phyloP scores from a whole-genome alignment of 345 rosid genomes.

The Geranium brycei region DNA sequence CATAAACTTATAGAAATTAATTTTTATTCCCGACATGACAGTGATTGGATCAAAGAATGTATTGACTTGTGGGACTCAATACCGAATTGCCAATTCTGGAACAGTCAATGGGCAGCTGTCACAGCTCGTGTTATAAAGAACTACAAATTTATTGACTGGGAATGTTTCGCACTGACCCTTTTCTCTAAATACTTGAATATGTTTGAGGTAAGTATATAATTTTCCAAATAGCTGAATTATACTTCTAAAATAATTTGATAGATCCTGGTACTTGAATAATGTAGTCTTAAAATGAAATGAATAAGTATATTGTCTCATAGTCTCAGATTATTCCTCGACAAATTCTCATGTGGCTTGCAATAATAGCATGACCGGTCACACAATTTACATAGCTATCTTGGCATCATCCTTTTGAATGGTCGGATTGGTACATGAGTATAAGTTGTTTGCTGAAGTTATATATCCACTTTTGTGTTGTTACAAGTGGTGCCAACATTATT shows the following conservation, averaged over 20 bases:
- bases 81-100: slow-evolving; percentile 98
- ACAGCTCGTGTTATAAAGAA: slow-evolving; percentile 78
- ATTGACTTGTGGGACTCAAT: slow-evolving; percentile 76
- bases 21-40: slow-evolving; percentile 25
- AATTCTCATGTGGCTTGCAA: background rate
- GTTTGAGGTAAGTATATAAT: slow-evolving; percentile 72
- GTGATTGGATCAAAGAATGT: slow-evolving; percentile 63
- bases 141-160: slow-evolving; percentile 67
- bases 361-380: background rate
- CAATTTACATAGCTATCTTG: background rate
- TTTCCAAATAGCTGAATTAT: slow-evolving; percentile 4
- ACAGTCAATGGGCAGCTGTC: slow-evolving; percentile 87
- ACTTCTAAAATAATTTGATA: background rate
- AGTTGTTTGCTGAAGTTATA: too few species aligned
- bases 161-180: slow-evolving; percentile 56
- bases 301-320: background rate
- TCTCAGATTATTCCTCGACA: background rate
- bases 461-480: background rate
- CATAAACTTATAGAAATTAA: slow-evolving; percentile 8
- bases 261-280: background rate
- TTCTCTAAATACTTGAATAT: slow-evolving; percentile 76
- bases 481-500: background rate
- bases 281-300: background rate
- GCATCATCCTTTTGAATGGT: background rate
- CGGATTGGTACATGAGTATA: too few species aligned